Base-by-base conservation (phyloP, 2,329 filamentous ascomycete species). In the Monilinia laxa region DNA sequence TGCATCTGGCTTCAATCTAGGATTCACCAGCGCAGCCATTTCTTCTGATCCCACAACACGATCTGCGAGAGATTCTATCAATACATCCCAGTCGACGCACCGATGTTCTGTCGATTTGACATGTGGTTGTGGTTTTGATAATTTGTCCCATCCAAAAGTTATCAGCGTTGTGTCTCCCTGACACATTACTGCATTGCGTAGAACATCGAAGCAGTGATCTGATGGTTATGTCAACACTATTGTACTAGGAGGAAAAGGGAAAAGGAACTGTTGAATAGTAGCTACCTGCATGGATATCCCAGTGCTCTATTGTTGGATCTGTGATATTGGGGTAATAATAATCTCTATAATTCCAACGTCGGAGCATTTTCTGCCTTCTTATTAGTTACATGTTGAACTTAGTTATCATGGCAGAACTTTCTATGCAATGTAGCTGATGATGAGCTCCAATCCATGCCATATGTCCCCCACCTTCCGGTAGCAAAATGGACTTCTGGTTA, bases 141-240 rank as follows among this genome's bases (percentile, higher is more conserved):
- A 28, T 12, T 47, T 63, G 3, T 53, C 60, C 60, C 60, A 63
- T 54, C 60, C 60, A 11, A 63, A 63, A 3, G 60, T 63, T 23
- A 51, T 54, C 12, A 63, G 25, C 5, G 60, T 63, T 42, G 60
- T 63, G 25, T 63, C 60, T 51, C 60, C 60, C 5, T 63, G 60
- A n/a, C 60, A 63, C 51, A 63, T 63, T 5, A 35, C 60, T 18
- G 60, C 60, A 31, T 38, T 63, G 35, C 60, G 60, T 28, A 63
- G 38, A 45, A 63, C 20, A 45, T 63, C 60, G 12, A 63, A 63
- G 38, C 60, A 63, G 23, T 63, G 60, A 45, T 63, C 60, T 63
- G 20, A 40, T 31, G 6, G 3, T 4, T 23, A 14, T 3, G 20
- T 63, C 10, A 63, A 16, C 1, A 28, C 31, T 35, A 9, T 0